A percentile compares a stretch with the other conserved stretches of the same genome.
These are phyloP conservation scores for Sporothrix inflata DNA, from an alignment of 2,329 filamentous ascomycete species.

Conservation along the genomic window DNA sequence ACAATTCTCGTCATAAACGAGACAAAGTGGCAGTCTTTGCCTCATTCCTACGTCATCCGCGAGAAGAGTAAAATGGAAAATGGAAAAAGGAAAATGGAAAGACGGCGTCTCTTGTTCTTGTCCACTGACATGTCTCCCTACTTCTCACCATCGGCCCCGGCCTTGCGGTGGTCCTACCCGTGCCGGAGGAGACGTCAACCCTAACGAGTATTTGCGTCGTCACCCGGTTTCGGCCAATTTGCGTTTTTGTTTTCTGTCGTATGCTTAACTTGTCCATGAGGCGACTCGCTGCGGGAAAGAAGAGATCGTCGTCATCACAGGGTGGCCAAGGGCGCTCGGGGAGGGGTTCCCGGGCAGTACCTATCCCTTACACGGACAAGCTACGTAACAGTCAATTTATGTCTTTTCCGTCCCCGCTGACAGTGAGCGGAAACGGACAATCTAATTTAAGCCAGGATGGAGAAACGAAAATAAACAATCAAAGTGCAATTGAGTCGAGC, in stretches of 20 bases:
- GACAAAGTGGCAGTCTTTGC: too few species aligned
- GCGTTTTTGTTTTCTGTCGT: not conserved
- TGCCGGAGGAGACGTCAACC: not conserved
- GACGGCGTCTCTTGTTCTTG: not conserved
- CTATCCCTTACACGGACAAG: not conserved
- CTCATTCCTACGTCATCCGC: too few species aligned
- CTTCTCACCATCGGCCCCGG: too few species aligned
- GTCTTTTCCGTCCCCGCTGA: not conserved
- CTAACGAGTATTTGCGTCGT: not conserved
- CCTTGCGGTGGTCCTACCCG: not conserved
- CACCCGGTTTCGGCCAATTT: conserved; percentile 13
- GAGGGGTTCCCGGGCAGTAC: not conserved
- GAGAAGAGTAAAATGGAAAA: too few species aligned
- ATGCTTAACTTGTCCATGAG: not conserved
- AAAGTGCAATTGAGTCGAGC: not conserved
- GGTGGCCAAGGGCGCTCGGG: not conserved
- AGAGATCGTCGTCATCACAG: not conserved
- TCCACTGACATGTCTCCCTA: too few species aligned
- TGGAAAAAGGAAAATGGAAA: too few species aligned
- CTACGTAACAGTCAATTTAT: not conserved
- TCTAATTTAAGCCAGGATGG: not conserved
- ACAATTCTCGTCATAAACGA: too few species aligned
- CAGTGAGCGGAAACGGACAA: not conserved
- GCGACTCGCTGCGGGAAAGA: not conserved
- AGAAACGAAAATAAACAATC: not conserved